Conservation (phyloP, 2,329 filamentous ascomycete genomes). For the Beauveria pseudobassiana region DNA sequence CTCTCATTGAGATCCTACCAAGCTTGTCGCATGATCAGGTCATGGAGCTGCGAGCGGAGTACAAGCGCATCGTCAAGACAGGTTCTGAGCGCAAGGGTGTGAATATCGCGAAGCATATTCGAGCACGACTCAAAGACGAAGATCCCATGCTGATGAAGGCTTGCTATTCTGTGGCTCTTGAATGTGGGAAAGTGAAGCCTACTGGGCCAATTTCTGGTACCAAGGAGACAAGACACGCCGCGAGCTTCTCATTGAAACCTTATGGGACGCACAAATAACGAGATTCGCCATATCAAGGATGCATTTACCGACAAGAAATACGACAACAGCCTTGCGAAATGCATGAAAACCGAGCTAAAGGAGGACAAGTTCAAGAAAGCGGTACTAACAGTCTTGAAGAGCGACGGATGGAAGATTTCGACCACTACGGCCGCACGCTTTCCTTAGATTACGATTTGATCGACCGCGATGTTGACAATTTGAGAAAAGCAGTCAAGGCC, state of each 20-base stretch:
- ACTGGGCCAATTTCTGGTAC: slow-evolving; percentile 99
- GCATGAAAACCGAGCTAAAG: slow-evolving; percentile 88
- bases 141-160: slow-evolving; percentile 78
- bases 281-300: slow-evolving; percentile 79
- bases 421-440: slow-evolving; percentile 52
- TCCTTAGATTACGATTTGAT: slow-evolving; percentile 53
- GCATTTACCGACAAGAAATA: slow-evolving; percentile 91
- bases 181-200: slow-evolving; percentile 85
- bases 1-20: slow-evolving; percentile 78
- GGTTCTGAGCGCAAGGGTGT: slow-evolving; percentile 66
- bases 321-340: slow-evolving; percentile 67
- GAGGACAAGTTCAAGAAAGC: slow-evolving; percentile 95
- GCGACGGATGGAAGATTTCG: slow-evolving; percentile 72
- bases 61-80: slow-evolving; percentile 83
- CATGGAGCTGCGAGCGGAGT: slow-evolving; percentile 76
- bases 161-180: slow-evolving; percentile 82
- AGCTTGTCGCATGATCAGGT: slow-evolving; percentile 81
- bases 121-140: slow-evolving; percentile 64
- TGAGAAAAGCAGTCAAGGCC: slow-evolving; percentile 60
- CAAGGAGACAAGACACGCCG: slow-evolving; percentile 77
- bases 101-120: slow-evolving; percentile 81
- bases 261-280: slow-evolving; percentile 83
- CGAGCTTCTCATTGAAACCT: slow-evolving; percentile 89
- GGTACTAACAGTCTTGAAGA: slow-evolving; percentile 75
- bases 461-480: slow-evolving; percentile 62